Base-by-base conservation (phyloP, 495 filamentous ascomycete genomes). In the Delitschia confertaspora region DNA sequence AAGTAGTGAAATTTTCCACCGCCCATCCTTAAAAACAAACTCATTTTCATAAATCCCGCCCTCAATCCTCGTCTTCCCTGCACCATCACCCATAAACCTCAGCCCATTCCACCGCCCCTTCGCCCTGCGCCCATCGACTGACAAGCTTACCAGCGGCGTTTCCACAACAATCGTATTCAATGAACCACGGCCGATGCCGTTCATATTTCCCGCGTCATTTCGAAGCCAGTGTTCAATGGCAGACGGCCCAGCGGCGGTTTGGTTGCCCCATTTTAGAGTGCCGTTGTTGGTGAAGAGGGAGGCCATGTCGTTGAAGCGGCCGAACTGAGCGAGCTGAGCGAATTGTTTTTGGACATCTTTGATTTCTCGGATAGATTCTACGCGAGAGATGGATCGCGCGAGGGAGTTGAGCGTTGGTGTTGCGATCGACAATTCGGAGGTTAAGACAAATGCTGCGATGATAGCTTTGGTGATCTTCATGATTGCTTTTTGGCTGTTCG, bases 1-100 rank as follows among this genome's bases (percentile, higher is more conserved):
- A 26, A 51, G 20, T 3, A 45, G 21, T 18, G 33, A 34, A 13
- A 51, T 41, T 17, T 33, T 39, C 48, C 48, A 51, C 37, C 23
- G 11, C n/a, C 22, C 23, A 10, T 20, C 13, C 4, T 7, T 36
- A 2, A 21, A 13, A 3, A 24, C 35, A 23, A 45, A 51, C 31
- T 41, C 34, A 24, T 51, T 51, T 37, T 51, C 41, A 20, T 51
- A 51, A 30, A 46, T 51, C 1, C 48, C 48, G 11, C 48, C 48
- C 22, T 46, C 34, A 37, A 51, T 45, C 20, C 21, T 32, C 13
- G 48, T 39, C 21, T 31, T 36, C 2, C 36, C 42, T 4, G 4
- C 10, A 2, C 48, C 48, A 42, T 51, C 48, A n/a, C 48, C 48
- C 19, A 11, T 16, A 32, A 51, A 51, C 14, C 48, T 21, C n/a